Evolutionary conservation across 768 basidiomycete genomes (phyloP).

Genomic region (Amanita phalloides): DNA sequence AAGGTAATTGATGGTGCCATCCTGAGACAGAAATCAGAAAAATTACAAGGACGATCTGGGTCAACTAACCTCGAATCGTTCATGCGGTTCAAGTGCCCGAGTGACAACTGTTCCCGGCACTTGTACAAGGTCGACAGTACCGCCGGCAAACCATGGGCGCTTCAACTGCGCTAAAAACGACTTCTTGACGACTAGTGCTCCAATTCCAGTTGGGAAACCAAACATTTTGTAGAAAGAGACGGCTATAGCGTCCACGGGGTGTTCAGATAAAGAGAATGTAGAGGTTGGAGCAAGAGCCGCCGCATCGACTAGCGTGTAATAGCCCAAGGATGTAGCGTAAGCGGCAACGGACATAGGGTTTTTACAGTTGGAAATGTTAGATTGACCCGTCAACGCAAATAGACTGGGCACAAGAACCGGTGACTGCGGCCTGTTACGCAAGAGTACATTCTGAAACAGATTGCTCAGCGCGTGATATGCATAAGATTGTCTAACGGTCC

Average conservation of each 20-base stretch:
- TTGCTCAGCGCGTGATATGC: background rate
- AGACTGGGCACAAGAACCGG: conserved; percentile 35
- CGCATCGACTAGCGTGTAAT: conserved; percentile 69
- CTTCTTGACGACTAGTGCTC: conserved; percentile 67
- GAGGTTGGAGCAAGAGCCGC: conserved; percentile 74
- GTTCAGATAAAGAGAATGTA: conserved; percentile 49
- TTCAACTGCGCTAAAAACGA: conserved; percentile 48
- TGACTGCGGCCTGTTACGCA: conserved; percentile 37
- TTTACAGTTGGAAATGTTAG: conserved; percentile 75
- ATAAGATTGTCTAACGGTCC: background rate
- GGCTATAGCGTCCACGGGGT: conserved; percentile 72
- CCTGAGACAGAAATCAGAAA: conserved; percentile 28
- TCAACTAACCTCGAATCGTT: conserved; percentile 63
- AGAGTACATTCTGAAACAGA: conserved; percentile 37
- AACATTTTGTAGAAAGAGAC: conserved; percentile 89
- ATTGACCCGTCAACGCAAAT: conserved; percentile 71
- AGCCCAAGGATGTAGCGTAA: conserved; percentile 60
- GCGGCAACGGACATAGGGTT: conserved; percentile 51
- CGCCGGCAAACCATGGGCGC: conserved; percentile 81
- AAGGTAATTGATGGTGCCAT: conserved; percentile 79
- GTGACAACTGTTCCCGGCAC: conserved; percentile 68
- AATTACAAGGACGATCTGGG: conserved; percentile 3
- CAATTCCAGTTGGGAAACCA: conserved; percentile 78
- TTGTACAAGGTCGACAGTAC: conserved; percentile 74
- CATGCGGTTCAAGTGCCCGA: conserved; percentile 44